These are phyloP conservation scores for Cydonia oblonga DNA, from an alignment of 331 rosid genomes.

Conservation along the genomic window DNA sequence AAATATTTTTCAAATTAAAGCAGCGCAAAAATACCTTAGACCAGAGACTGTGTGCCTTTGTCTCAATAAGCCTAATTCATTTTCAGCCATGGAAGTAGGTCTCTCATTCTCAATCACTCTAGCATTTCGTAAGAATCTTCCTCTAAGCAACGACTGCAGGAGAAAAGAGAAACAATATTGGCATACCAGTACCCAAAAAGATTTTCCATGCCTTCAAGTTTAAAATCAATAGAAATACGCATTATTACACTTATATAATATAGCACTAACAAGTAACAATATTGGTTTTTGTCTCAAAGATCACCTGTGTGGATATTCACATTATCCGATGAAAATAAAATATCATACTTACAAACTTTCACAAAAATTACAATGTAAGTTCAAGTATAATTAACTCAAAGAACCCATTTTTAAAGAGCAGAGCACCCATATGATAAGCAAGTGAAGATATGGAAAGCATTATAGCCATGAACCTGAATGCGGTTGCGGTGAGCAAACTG, in stretches of 20 bases:
- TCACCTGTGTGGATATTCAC: neutral
- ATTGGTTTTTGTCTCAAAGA: neutral
- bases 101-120: constrained; percentile 47
- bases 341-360: neutral
- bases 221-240: neutral
- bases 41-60: constrained; percentile 84
- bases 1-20: neutral
- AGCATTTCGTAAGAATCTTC: constrained; percentile 86
- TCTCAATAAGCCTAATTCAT: constrained; percentile 87
- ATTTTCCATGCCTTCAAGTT: neutral
- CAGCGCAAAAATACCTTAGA: constrained; percentile 54
- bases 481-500: constrained; percentile 94
- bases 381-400: neutral
- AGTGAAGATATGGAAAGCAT: neutral
- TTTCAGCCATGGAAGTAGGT: constrained; percentile 66
- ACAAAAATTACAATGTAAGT: neutral
- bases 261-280: neutral
- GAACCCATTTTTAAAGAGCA: neutral
- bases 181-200: neutral
- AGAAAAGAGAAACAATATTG: neutral
- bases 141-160: constrained; percentile 85
- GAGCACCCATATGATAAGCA: neutral
- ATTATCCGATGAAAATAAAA: neutral
- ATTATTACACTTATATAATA: neutral
- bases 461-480: constrained; percentile 59